Conservation (phyloP, 805 yeast species). For the Candida multigemmis region DNA sequence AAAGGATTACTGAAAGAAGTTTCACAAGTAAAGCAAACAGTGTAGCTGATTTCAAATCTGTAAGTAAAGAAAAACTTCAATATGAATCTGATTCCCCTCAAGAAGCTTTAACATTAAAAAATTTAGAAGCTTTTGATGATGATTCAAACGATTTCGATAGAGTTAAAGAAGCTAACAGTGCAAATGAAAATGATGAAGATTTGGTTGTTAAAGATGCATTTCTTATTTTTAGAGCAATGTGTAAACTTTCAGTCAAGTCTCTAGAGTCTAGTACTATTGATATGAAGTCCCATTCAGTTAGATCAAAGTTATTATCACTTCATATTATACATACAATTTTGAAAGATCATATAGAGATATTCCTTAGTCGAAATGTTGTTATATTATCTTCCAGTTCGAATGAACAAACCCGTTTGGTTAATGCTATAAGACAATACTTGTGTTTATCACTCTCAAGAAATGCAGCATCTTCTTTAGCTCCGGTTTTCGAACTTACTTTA, state of each 20-base stretch:
- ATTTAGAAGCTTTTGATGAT: slow-evolving; percentile 47
- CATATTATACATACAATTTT: slow-evolving; percentile 82
- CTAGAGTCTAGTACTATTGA: slow-evolving; percentile 71
- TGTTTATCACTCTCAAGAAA: slow-evolving; percentile 80
- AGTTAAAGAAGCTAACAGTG: slow-evolving; percentile 38
- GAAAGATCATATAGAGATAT: slow-evolving; percentile 76
- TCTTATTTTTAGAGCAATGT: slow-evolving; percentile 87
- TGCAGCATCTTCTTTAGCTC: slow-evolving; percentile 85
- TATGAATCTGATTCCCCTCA: slow-evolving; percentile 8
- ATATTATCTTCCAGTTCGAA: slow-evolving; percentile 41
- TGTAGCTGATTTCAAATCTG: slow-evolving; percentile 8
- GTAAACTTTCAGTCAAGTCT: slow-evolving; percentile 80
- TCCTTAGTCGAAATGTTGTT: slow-evolving; percentile 49
- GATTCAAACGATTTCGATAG: slow-evolving; percentile 42
- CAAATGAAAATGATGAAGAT: slow-evolving; percentile 50
- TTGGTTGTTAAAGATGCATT: slow-evolving; percentile 83
- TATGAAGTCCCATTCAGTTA: slow-evolving; percentile 84
- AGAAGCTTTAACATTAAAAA: slow-evolving; percentile 45
- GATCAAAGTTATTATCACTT: slow-evolving; percentile 83
- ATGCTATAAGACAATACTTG: slow-evolving; percentile 76
- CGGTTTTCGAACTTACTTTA: slow-evolving; percentile 83
- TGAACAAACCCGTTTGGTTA: slow-evolving; percentile 54
- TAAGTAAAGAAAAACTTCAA: slow-evolving; percentile 13
- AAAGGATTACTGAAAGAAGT: slow-evolving; percentile 38
- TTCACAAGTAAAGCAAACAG: slow-evolving; percentile 27